phyloP scores from a whole-genome alignment of 1,284 basidiomycete genomes.

The Heterobasidion parviporum region DNA sequence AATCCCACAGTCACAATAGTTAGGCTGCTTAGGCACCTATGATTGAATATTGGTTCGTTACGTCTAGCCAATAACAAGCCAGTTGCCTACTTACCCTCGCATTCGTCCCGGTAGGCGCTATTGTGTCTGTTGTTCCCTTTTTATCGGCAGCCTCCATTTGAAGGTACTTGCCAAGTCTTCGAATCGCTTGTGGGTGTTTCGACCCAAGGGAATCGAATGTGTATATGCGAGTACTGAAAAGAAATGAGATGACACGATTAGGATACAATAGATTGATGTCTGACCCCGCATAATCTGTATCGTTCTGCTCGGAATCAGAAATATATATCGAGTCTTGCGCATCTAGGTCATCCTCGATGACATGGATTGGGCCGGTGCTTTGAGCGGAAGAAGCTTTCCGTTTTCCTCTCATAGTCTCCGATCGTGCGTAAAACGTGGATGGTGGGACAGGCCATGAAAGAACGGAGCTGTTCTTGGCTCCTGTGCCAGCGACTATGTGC shows the following conservation, averaged over 20 bases:
- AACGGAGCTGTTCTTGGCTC: too few relatives aligned
- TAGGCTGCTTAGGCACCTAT: slow-evolving; percentile 75
- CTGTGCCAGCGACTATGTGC: too few relatives aligned
- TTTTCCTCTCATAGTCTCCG: slow-evolving; percentile 10
- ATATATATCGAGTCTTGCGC: background rate
- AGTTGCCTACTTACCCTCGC: slow-evolving; percentile 34
- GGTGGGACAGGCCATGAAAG: slow-evolving; percentile 1
- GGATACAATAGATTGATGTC: background rate
- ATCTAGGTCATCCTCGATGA: background rate
- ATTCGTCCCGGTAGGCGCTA: slow-evolving; percentile 29
- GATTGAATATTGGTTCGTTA: background rate
- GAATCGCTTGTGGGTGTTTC: slow-evolving; percentile 57
- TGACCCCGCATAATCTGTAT: background rate
- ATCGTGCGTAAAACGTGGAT: slow-evolving; percentile 10
- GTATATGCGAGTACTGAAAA: slow-evolving; percentile 65
- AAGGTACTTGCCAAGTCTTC: slow-evolving; percentile 63
- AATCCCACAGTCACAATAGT: slow-evolving; percentile 81
- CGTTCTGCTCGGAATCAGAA: background rate
- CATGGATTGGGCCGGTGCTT: too few relatives aligned
- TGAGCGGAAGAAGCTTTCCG: slow-evolving; percentile 2
- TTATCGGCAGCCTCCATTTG: slow-evolving; percentile 78
- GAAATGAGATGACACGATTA: background rate
- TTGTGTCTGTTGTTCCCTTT: slow-evolving; percentile 34
- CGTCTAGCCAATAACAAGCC: background rate
- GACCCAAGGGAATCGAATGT: slow-evolving; percentile 83